A percentile compares a stretch with the other conserved stretches of the same genome.
phyloP scores from a whole-genome alignment of 495 filamentous ascomycete genomes.

The Aspergillus haitiensis region DNA sequence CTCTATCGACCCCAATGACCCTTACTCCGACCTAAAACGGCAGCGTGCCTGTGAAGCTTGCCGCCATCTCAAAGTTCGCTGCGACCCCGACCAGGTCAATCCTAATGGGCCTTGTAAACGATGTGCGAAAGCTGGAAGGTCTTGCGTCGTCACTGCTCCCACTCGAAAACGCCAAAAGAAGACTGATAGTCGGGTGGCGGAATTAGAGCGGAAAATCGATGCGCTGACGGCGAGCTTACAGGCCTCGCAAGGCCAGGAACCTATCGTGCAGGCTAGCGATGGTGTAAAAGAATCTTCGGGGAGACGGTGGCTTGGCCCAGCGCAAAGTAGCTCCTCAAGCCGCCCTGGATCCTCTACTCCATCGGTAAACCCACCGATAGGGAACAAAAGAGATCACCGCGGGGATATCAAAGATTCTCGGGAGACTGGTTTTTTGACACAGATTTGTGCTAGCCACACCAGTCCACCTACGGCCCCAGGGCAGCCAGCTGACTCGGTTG shows the following conservation, averaged over 20 bases:
- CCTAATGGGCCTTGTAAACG: slow-evolving; percentile 72
- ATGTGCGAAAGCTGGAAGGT: slow-evolving; percentile 78
- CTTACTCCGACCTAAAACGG: slow-evolving; percentile 63
- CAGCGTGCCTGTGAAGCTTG: slow-evolving; percentile 92
- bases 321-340: slow-evolving; percentile 15
- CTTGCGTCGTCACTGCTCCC: slow-evolving; percentile 79
- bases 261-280: slow-evolving; percentile 13
- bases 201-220: slow-evolving; percentile 94
- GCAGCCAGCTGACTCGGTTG: slow-evolving; percentile 19
- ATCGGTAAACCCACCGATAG: slow-evolving; percentile 4
- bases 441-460: slow-evolving; percentile 23
- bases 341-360: slow-evolving; percentile 12
- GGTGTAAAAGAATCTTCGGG: slow-evolving; percentile 12
- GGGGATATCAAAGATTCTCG: slow-evolving; percentile 26
- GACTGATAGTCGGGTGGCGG: slow-evolving; percentile 85
- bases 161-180: slow-evolving; percentile 90
- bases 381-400: slow-evolving; percentile 30
- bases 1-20: slow-evolving; percentile 36
- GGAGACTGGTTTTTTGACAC: slow-evolving; percentile 18
- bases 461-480: slow-evolving; percentile 29
- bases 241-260: slow-evolving; percentile 36
- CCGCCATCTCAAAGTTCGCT: slow-evolving; percentile 85
- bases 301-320: slow-evolving; percentile 23
- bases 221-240: slow-evolving; percentile 76
- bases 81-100: slow-evolving; percentile 64